Conservation (phyloP, 2,329 filamentous ascomycete genomes). For the Exophiala mesophila region DNA sequence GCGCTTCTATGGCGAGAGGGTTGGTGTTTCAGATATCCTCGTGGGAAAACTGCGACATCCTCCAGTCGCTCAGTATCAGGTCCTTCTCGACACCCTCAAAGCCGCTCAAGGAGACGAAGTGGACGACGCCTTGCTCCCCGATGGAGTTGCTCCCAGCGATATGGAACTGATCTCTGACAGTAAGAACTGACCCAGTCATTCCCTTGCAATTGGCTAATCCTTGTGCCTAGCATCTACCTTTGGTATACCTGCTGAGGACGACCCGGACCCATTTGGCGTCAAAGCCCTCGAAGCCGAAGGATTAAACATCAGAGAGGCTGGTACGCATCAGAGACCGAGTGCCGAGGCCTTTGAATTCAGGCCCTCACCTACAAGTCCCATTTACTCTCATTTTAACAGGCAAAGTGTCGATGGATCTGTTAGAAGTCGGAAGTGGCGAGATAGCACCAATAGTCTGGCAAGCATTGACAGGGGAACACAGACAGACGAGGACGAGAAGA, state of each 20-base stretch:
- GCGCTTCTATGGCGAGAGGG: constrained; percentile 69
- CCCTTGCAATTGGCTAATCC: no score
- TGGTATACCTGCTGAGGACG: constrained; percentile 71
- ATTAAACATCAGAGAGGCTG: constrained; percentile 85
- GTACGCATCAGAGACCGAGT: constrained; percentile 64
- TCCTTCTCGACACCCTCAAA: constrained; percentile 77
- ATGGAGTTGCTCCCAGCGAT: constrained; percentile 70
- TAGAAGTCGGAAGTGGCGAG: constrained; percentile 60
- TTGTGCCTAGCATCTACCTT: no score
- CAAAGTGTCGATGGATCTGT: constrained; percentile 70
- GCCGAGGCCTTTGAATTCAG: constrained; percentile 81
- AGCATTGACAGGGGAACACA: constrained; percentile 59
- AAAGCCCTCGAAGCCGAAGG: constrained; percentile 86
- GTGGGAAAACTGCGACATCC: constrained; percentile 55
- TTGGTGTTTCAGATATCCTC: constrained; percentile 60
- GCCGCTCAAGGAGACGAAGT: constrained; percentile 82
- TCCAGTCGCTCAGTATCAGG: constrained; percentile 49
- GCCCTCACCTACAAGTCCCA: constrained; percentile 68
- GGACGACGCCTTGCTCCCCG: constrained; percentile 62
- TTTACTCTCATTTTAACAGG: constrained; percentile 53
- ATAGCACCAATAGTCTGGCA: constrained; percentile 63
- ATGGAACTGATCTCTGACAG: constrained; percentile 50
- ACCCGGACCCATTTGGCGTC: constrained; percentile 89
- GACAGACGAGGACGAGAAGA: constrained; percentile 58
- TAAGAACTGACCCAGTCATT: constrained; percentile 50